Conservation (phyloP, 768 basidiomycete genomes). For the Butyriboletus loyo region DNA sequence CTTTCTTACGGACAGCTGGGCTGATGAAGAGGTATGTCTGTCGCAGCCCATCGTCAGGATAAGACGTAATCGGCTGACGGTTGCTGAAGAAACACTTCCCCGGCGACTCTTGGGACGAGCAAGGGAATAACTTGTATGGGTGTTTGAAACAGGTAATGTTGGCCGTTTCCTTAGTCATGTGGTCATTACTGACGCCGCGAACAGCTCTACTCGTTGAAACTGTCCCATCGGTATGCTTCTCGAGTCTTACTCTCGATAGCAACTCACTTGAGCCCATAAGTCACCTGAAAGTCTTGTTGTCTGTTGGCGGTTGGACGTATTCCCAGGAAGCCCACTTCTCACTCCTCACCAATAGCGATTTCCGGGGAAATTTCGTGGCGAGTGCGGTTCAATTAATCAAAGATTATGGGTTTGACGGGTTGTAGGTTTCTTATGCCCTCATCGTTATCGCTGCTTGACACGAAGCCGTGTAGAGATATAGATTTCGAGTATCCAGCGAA, state of each 20-base stretch:
- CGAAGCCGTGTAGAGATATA: constrained; percentile 48
- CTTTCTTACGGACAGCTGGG: constrained; percentile 66
- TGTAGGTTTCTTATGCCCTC: constrained; percentile 38
- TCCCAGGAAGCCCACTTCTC: constrained; percentile 66
- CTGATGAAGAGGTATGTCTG: constrained; percentile 58
- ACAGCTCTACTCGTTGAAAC: constrained; percentile 52
- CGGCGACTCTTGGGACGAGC: constrained; percentile 69
- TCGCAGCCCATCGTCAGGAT: neutral
- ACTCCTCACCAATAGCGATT: constrained; percentile 52
- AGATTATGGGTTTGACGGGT: constrained; percentile 80
- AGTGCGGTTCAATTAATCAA: constrained; percentile 62
- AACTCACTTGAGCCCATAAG: constrained; percentile 18
- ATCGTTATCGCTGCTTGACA: neutral
- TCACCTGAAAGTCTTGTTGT: constrained; percentile 51
- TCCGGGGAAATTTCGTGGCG: constrained; percentile 55
- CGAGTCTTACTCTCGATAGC: neutral
- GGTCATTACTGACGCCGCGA: neutral
- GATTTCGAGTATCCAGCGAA: constrained; percentile 78
- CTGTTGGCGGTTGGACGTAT: constrained; percentile 67
- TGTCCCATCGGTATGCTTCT: constrained; percentile 43
- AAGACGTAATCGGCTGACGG: constrained; percentile 10
- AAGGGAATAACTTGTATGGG: constrained; percentile 78
- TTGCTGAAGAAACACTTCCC: constrained; percentile 61
- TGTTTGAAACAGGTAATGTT: constrained; percentile 68
- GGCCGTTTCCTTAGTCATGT: neutral